Evolutionary conservation across 768 basidiomycete species (phyloP).

Genomic region (Arthromyces matolae): DNA sequence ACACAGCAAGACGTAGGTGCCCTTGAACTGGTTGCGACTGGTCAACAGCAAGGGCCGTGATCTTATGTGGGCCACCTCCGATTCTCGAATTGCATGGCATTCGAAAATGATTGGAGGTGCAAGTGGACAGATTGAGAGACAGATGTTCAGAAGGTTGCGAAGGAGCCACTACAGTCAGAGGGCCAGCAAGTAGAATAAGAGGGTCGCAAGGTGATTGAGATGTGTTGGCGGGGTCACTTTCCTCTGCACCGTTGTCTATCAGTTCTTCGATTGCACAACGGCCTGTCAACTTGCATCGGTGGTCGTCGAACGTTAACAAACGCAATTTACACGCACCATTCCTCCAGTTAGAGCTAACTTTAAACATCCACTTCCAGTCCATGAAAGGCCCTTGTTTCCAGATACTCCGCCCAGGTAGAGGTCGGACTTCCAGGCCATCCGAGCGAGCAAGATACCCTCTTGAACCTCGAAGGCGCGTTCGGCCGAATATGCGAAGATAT

Average conservation of each 20-base stretch:
- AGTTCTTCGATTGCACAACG: constrained; percentile 53
- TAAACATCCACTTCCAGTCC: constrained; percentile 88
- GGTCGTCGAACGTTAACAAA: not conserved
- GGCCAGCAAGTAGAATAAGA: constrained; percentile 58
- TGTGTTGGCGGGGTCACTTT: too few relatives aligned
- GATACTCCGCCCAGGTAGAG: constrained; percentile 52
- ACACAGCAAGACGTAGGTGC: constrained; percentile 48
- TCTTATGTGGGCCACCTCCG: constrained; percentile 28
- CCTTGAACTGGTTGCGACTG: constrained; percentile 57
- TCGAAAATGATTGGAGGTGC: constrained; percentile 31
- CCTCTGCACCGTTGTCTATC: too few relatives aligned
- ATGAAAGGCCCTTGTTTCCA: constrained; percentile 34
- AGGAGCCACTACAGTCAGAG: constrained; percentile 56
- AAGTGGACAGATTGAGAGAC: constrained; percentile 34
- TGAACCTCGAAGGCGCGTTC: constrained; percentile 62
- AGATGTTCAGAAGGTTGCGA: constrained; percentile 34
- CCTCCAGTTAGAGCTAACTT: constrained; percentile 80
- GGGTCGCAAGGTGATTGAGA: constrained; percentile 18
- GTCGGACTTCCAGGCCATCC: constrained; percentile 57
- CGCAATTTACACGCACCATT: constrained; percentile 46
- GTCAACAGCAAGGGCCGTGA: constrained; percentile 70
- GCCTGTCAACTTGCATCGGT: constrained; percentile 36
- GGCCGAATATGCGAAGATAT: constrained; percentile 63
- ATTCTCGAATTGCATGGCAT: constrained; percentile 42
- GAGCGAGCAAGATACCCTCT: constrained; percentile 54